Conservation (phyloP, 2,329 filamentous ascomycete genomes). For the Mycosphaerella sp. region DNA sequence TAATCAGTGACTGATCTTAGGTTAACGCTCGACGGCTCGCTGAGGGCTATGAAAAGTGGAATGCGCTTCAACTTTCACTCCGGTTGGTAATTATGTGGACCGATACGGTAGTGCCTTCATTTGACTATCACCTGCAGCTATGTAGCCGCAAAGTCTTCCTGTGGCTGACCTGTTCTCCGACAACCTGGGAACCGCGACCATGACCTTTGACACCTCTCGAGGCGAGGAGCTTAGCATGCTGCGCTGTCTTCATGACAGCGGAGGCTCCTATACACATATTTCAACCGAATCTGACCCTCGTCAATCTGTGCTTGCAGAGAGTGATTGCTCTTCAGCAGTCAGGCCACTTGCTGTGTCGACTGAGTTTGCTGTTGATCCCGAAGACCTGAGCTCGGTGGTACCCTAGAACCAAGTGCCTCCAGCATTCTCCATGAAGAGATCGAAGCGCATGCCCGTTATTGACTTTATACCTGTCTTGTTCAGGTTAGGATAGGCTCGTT, state of each 20-base stretch:
- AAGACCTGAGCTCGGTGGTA: constrained; percentile 3
- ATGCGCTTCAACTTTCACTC: no score
- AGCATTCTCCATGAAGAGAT: background rate
- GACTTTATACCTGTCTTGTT: background rate
- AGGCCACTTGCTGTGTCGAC: constrained; percentile 4
- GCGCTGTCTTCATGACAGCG: constrained; percentile 13
- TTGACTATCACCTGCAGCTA: no score
- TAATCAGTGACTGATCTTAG: no score
- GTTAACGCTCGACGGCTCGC: no score
- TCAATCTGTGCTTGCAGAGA: constrained; percentile 14
- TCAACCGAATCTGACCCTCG: background rate
- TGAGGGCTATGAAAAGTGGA: no score
- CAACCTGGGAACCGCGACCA: no score
- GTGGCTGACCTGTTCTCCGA: no score
- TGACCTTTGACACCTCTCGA: background rate
- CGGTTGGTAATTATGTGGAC: no score
- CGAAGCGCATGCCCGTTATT: constrained; percentile 4
- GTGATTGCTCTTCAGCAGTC: background rate
- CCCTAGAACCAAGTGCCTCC: background rate
- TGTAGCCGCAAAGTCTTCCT: no score
- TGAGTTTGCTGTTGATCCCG: constrained; percentile 7
- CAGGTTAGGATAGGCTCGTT: no score
- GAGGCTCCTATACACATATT: constrained; percentile 12
- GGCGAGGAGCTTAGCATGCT: constrained; percentile 17
- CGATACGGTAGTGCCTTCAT: no score